Evolutionary conservation across 768 basidiomycete genomes (phyloP), one percentile per base, ranked within the genome.

Genomic region (Auriscalpium vulgare): DNA sequence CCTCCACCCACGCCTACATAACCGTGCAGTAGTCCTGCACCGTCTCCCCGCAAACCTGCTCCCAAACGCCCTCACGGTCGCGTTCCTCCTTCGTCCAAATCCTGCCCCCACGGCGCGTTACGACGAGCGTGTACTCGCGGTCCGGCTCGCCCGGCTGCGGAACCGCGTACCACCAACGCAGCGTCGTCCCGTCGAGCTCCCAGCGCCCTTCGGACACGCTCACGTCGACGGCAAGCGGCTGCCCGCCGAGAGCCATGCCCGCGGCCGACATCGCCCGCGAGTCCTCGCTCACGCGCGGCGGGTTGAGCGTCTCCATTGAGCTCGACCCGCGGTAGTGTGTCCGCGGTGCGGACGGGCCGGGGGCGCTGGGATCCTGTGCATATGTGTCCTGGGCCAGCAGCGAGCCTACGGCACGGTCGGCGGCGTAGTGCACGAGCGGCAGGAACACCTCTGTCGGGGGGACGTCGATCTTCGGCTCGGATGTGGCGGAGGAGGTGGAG

Each of bases 381-480:
- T 17, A 29, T n/a, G 13, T 47, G 37, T 53, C 43, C 37, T 36
- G 36, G 43, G 51, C 46, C 13, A 62, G 51, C 46, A 52, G 51
- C 8, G 63, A 38, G 37, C 63, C 61, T 19, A 66, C 61, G 35
- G 70, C 66, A 47, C 17, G 56, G 19, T 74, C 70, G 58, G 78
- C 75, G 3, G 87, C 90, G 67, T 84, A 99, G 67, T 99, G 97
- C 17, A 95, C 85, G 50, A 92, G 75, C 5, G 97, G 97, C 1
- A 98, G 68, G 67, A 80, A 99, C 19, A 98, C 84, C 75, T 97
- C 97, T 17, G 93, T 97, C n/a, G 84, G 78, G 1, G 55, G 56
- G 2, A 81, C 71, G 34, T 67, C 67, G 16, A 74, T 73, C 2
- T 68, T 67, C 7, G 50, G 53, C 13, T 65, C 65, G 14, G 59